These are phyloP conservation scores for Cryptosporidium sp. DNA, from an alignment of 169 alveolate genomes.

Conservation along the genomic window DNA sequence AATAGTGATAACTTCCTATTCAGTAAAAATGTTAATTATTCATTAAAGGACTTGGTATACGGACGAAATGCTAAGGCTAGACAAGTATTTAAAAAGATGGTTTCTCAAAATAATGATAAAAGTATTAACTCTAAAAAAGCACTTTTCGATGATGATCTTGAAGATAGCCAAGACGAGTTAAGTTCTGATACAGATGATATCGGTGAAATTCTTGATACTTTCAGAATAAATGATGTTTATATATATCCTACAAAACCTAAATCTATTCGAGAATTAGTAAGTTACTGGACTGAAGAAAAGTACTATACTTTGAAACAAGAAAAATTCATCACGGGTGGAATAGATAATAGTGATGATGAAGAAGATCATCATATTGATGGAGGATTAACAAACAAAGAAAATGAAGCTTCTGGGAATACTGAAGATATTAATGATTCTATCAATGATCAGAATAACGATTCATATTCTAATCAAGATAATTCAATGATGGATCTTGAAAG, in stretches of 20 bases:
- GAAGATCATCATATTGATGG: conserved; percentile 29
- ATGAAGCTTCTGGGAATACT: not conserved
- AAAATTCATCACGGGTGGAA: conserved; percentile 80
- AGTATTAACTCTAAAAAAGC: conserved; percentile 47
- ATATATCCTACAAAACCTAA: conserved; percentile 50
- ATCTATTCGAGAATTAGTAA: conserved; percentile 9
- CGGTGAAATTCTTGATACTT: conserved; percentile 26
- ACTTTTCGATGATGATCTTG: conserved; percentile 59
- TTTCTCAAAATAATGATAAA: conserved; percentile 29
- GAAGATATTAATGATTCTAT: conserved; percentile 11
- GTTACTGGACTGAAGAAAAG: conserved; percentile 39
- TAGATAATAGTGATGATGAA: conserved; percentile 78
- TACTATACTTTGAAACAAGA: not conserved
- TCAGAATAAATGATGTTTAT: conserved; percentile 43
- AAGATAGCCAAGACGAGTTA: conserved; percentile 35
- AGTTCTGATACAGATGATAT: not conserved
- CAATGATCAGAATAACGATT: conserved; percentile 77
- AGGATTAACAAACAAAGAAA: conserved; percentile 4
- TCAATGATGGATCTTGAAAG: conserved; percentile 10
- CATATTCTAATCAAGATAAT: conserved; percentile 82
- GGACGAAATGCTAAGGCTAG: conserved; percentile 9
- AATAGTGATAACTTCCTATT: conserved; percentile 46
- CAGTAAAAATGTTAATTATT: conserved; percentile 17
- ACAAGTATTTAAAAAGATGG: conserved; percentile 6
- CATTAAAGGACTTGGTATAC: conserved; percentile 52